A percentile compares a stretch with the other conserved stretches of the same genome.
phyloP scores from a whole-genome alignment of 192 early-diverging fungal species.

The Coemansia sp. region DNA sequence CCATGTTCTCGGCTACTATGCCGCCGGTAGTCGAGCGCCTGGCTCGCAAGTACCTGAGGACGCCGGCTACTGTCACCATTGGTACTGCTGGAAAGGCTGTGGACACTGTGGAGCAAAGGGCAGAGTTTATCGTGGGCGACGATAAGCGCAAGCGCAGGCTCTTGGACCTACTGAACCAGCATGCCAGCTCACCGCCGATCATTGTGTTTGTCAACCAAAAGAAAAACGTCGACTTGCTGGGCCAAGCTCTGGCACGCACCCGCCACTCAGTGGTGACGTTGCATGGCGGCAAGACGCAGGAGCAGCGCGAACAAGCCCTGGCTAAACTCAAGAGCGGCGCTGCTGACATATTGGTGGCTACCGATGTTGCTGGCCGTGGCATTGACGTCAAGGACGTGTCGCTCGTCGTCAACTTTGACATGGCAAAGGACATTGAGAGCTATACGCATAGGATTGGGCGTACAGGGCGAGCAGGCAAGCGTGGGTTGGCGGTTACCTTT shows the following conservation, averaged over 20 bases:
- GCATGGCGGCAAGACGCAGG: constrained; percentile 97
- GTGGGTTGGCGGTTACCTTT: constrained; percentile 90
- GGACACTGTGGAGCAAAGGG: constrained; percentile 92
- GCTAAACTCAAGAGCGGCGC: constrained; percentile 77
- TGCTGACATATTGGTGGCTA: constrained; percentile 91
- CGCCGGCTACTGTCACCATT: constrained; percentile 93
- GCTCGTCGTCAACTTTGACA: constrained; percentile 95
- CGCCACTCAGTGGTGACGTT: constrained; percentile 67
- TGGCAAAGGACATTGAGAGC: constrained; percentile 98
- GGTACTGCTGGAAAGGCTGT: constrained; percentile 97
- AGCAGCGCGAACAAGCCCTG: constrained; percentile 90
- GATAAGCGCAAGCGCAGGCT: constrained; percentile 72
- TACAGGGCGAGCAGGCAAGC: constrained; percentile 95
- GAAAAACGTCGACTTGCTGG: constrained; percentile 84
- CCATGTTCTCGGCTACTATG: constrained; percentile 99
- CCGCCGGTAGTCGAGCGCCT: constrained; percentile 91
- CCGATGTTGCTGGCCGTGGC: constrained; percentile 98
- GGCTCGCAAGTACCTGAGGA: constrained; percentile 88
- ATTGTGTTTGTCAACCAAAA: constrained; percentile 99
- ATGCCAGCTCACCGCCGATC: constrained; percentile 68
- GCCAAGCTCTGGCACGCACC: constrained; percentile 61
- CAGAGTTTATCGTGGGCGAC: constrained; percentile 92
- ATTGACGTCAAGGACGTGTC: constrained; percentile 98
- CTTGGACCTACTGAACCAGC: constrained; percentile 73
- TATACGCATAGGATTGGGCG: constrained; percentile 99